These are phyloP conservation scores for Rubia tinctorum DNA, from an alignment of 305 asterid genomes.

Conservation along the genomic window DNA sequence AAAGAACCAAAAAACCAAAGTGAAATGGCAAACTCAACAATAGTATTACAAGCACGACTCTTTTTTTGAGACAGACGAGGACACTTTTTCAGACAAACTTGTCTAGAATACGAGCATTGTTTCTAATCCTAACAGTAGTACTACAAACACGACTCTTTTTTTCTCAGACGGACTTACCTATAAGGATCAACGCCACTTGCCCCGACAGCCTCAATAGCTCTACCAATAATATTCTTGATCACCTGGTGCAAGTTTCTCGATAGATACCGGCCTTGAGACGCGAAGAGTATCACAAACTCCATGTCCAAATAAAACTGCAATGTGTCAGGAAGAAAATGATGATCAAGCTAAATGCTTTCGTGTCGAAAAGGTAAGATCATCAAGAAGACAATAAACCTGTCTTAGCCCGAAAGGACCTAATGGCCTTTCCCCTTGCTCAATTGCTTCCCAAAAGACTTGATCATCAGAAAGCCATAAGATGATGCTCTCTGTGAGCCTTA, in stretches of 20 bases:
- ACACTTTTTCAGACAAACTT: background rate
- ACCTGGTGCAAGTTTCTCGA: slow-evolving; percentile 84
- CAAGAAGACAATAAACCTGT: slow-evolving; percentile 44
- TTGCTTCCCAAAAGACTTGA: slow-evolving; percentile 86
- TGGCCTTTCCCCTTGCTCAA: slow-evolving; percentile 54
- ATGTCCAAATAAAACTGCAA: slow-evolving; percentile 87
- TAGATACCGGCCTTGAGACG: slow-evolving; percentile 85
- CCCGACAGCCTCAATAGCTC: slow-evolving; percentile 82
- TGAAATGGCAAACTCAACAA: background rate
- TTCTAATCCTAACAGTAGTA: too few species aligned
- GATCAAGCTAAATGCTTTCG: too few species aligned
- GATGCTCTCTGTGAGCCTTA: slow-evolving; percentile 84
- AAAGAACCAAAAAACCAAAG: background rate
- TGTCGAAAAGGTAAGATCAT: background rate
- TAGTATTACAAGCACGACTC: too few species aligned
- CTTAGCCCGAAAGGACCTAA: slow-evolving; percentile 89
- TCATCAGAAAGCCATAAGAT: slow-evolving; percentile 92
- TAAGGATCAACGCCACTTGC: slow-evolving; percentile 74
- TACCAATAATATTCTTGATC: slow-evolving; percentile 70
- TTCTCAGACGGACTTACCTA: slow-evolving; percentile 28
- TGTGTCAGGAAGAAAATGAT: background rate
- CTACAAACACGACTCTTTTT: background rate
- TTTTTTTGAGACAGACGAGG: too few species aligned
- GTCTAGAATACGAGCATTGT: background rate
- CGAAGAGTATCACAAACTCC: slow-evolving; percentile 86